Conservation (phyloP, 2,329 filamentous ascomycete genomes). For the Amphichorda felina region DNA sequence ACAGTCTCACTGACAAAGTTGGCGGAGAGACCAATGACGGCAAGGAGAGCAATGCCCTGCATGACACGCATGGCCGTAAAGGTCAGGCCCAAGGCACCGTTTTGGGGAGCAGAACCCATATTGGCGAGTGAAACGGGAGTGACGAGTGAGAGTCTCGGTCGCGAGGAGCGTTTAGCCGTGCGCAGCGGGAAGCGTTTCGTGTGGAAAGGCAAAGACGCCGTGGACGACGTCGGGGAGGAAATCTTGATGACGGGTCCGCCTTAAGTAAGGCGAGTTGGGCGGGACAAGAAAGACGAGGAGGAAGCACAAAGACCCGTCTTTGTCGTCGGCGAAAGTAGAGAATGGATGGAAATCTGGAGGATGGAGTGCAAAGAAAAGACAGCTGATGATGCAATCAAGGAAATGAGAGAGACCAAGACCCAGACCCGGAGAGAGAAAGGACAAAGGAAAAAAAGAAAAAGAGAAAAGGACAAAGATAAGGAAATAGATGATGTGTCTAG, state of each 20-base stretch:
- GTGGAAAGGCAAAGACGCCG: slow-evolving; percentile 23
- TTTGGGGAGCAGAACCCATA: slow-evolving; percentile 31
- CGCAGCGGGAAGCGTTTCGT: slow-evolving; percentile 27
- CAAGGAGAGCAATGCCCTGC: slow-evolving; percentile 59
- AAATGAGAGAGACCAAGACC: slow-evolving; percentile 8
- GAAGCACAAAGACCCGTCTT: neutral
- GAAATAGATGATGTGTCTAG: slow-evolving; percentile 9
- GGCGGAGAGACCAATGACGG: slow-evolving; percentile 67
- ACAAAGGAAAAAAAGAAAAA: slow-evolving; percentile 11
- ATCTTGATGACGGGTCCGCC: slow-evolving; percentile 13
- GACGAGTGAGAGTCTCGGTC: slow-evolving; percentile 29
- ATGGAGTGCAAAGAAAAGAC: neutral
- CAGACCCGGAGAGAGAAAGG: slow-evolving; percentile 11
- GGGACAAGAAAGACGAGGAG: neutral
- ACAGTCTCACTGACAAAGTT: slow-evolving; percentile 77
- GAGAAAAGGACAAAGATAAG: slow-evolving; percentile 8
- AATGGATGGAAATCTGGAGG: neutral
- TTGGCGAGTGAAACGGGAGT: slow-evolving; percentile 19
- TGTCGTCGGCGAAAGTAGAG: neutral
- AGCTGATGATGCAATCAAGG: neutral
- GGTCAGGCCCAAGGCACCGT: slow-evolving; percentile 62
- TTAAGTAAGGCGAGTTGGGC: neutral
- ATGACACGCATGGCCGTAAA: slow-evolving; percentile 65
- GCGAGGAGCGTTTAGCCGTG: slow-evolving; percentile 22
- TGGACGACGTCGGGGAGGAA: slow-evolving; percentile 14